Percentiles rank a stretch among this genome's conserved stretches.
phyloP scores from a whole-genome alignment of 2,329 filamentous ascomycete species.

The Colletotrichum liriopes region DNA sequence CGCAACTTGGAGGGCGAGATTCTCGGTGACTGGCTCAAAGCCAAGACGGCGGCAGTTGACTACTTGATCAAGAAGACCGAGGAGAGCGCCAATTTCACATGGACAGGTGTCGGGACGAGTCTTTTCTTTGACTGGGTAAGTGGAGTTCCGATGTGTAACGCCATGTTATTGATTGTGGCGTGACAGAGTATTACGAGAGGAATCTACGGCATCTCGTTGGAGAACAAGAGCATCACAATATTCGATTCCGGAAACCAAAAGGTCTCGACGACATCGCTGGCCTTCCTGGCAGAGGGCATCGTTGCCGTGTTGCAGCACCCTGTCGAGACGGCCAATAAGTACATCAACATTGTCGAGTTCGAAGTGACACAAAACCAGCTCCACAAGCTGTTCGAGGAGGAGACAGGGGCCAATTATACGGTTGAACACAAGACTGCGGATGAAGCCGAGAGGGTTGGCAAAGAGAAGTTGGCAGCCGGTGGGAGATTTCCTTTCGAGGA shows the following conservation, averaged over 20 bases:
- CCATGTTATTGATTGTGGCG: background rate
- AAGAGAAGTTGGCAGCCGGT: constrained; percentile 55
- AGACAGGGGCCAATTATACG: constrained; percentile 66
- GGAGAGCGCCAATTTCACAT: constrained; percentile 60
- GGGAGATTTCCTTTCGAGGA: constrained; percentile 45
- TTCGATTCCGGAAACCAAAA: constrained; percentile 36
- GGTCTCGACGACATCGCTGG: constrained; percentile 32
- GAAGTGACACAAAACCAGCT: constrained; percentile 72
- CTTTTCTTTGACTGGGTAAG: constrained; percentile 74
- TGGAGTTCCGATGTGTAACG: background rate
- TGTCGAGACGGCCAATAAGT: constrained; percentile 69
- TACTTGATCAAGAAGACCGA: constrained; percentile 42
- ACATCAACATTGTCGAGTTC: constrained; percentile 72
- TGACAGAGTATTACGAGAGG: constrained; percentile 34
- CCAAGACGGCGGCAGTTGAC: constrained; percentile 40
- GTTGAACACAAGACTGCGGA: constrained; percentile 56
- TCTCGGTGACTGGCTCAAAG: constrained; percentile 40
- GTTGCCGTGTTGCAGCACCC: constrained; percentile 64
- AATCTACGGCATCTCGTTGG: constrained; percentile 34
- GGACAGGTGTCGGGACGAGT: constrained; percentile 73
- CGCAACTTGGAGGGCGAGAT: constrained; percentile 46
- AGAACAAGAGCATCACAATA: constrained; percentile 24
- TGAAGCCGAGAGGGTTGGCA: constrained; percentile 55
- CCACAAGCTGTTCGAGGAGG: constrained; percentile 66
- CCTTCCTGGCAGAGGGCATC: constrained; percentile 48